A percentile compares a stretch with the other conserved stretches of the same genome.
Evolutionary conservation across 352 stramenopile genomes (phyloP).

Genomic region (Globisporangium sylvaticum): DNA sequence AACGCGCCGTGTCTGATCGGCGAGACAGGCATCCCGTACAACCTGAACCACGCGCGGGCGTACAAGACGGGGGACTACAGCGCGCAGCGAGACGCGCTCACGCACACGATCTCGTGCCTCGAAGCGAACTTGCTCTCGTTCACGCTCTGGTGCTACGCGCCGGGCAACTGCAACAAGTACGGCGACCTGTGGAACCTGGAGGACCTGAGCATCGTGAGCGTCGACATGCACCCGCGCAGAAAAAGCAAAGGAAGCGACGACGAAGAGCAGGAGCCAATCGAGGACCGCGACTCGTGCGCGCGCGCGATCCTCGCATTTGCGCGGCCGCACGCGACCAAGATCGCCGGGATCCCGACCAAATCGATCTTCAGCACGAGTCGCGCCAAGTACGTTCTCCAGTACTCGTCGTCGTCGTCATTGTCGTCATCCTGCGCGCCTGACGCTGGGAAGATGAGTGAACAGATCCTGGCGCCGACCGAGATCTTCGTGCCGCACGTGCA

Average conservation of each 20-base stretch:
- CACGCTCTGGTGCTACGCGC: conserved; percentile 89
- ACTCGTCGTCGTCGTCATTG: conserved; percentile 30
- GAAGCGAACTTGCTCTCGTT: conserved; percentile 79
- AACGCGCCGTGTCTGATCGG: conserved; percentile 63
- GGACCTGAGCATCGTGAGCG: conserved; percentile 79
- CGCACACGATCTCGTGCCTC: conserved; percentile 70
- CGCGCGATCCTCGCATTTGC: conserved; percentile 56
- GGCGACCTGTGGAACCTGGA: conserved; percentile 87
- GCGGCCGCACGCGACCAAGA: conserved; percentile 63
- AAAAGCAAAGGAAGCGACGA: neutral
- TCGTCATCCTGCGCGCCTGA: no score
- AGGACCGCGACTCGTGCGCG: conserved; percentile 39
- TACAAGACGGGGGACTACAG: conserved; percentile 49
- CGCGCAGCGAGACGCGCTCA: conserved; percentile 51
- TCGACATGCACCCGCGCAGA: conserved; percentile 13
- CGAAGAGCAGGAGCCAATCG: neutral
- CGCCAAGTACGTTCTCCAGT: conserved; percentile 61
- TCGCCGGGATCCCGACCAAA: conserved; percentile 54
- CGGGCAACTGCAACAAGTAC: conserved; percentile 69
- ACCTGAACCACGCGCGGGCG: conserved; percentile 47
- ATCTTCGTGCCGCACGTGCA: conserved; percentile 77
- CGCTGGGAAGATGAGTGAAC: conserved; percentile 21
- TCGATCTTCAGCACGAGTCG: conserved; percentile 51
- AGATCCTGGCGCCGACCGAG: conserved; percentile 33
- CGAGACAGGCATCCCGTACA: conserved; percentile 72